These are phyloP conservation scores for Cornus kousa DNA, from an alignment of 148 eudicot genomes.

Conservation along the genomic window DNA sequence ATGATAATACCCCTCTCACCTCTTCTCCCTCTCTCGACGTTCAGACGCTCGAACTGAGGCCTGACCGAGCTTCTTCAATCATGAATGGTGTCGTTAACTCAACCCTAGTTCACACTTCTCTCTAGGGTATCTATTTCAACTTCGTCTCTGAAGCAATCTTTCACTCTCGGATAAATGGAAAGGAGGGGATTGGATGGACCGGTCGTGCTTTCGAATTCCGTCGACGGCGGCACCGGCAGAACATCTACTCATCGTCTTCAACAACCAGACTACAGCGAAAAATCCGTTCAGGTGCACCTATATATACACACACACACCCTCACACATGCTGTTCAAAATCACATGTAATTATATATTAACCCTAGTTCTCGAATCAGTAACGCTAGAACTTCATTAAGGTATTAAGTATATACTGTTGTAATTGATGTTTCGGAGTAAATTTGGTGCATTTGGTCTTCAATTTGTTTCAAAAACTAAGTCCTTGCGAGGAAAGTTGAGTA, in stretches of 20 bases:
- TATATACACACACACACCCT: too few relatives aligned
- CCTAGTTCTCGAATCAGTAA: background rate
- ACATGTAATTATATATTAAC: background rate
- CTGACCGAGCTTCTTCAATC: background rate
- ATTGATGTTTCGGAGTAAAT: background rate
- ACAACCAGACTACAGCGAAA: slow-evolving; percentile 29
- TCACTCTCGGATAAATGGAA: background rate
- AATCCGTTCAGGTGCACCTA: slow-evolving; percentile 37
- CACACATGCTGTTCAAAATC: background rate
- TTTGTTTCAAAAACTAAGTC: background rate
- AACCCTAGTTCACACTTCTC: background rate
- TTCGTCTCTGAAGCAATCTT: background rate
- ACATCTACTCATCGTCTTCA: slow-evolving; percentile 9
- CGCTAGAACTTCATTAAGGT: background rate
- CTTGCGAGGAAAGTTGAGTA: background rate
- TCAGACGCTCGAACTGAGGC: too few relatives aligned
- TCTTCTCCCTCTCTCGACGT: background rate
- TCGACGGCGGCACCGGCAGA: slow-evolving; percentile 23
- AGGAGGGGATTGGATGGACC: slow-evolving; percentile 14
- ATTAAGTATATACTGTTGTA: background rate
- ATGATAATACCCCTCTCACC: too few relatives aligned
- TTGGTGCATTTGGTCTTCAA: background rate
- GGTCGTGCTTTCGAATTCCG: slow-evolving; percentile 15
- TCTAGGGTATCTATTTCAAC: slow-evolving; percentile 24
- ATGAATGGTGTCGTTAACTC: background rate